phyloP scores from a whole-genome alignment of 2,329 filamentous ascomycete species.

The Coleophoma cylindrospora region DNA sequence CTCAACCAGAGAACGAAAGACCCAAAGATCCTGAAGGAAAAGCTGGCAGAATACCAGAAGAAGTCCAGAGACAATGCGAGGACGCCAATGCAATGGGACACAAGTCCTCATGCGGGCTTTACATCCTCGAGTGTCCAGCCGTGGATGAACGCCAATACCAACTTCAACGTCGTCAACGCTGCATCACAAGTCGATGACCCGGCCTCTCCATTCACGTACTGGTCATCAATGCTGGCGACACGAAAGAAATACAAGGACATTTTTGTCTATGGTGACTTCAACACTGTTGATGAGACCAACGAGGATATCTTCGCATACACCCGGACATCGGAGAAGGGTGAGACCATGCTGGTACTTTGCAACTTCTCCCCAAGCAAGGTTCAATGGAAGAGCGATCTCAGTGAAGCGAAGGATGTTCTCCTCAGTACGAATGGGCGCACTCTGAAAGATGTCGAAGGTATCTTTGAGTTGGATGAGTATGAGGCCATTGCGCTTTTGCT shows the following conservation, averaged over 20 bases:
- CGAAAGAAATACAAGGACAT: slow-evolving; percentile 57
- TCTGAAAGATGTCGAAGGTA: neutral
- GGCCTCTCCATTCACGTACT: slow-evolving; percentile 55
- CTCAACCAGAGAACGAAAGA: slow-evolving; percentile 27
- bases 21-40: slow-evolving; percentile 31
- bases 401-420: neutral
- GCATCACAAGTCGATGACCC: slow-evolving; percentile 42
- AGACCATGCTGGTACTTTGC: neutral
- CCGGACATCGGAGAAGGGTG: slow-evolving; percentile 6
- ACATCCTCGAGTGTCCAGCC: slow-evolving; percentile 45
- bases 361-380: neutral
- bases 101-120: slow-evolving; percentile 58
- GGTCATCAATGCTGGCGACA: slow-evolving; percentile 50
- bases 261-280: slow-evolving; percentile 65
- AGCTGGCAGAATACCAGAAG: slow-evolving; percentile 43
- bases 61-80: slow-evolving; percentile 66
- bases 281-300: slow-evolving; percentile 42
- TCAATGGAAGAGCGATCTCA: neutral
- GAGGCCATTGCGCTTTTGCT: neutral
- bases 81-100: slow-evolving; percentile 68
- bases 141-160: slow-evolving; percentile 68
- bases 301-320: slow-evolving; percentile 51
- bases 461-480: neutral
- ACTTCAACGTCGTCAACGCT: slow-evolving; percentile 58
- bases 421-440: neutral